Evolutionary conservation across 345 rosid species (phyloP).

Genomic region (Combretum micranthum): DNA sequence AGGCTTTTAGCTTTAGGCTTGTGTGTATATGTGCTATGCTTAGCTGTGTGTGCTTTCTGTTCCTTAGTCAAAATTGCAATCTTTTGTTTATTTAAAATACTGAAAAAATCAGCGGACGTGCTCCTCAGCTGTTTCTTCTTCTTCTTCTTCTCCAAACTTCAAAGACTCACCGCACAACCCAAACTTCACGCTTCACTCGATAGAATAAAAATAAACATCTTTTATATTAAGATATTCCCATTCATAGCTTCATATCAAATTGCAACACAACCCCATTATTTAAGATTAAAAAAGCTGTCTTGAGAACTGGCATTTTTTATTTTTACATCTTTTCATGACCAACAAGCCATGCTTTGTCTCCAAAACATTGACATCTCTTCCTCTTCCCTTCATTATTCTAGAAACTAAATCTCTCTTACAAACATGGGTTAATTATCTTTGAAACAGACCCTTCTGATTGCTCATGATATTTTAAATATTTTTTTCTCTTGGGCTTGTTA

Average conservation of each 20-base stretch:
- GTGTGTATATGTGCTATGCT: constrained; percentile 22
- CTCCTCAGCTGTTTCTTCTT: constrained; percentile 26
- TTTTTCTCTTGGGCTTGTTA: constrained; percentile 13
- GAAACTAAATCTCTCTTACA: no score
- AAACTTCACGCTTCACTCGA: constrained; percentile 42
- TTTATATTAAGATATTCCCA: constrained; percentile 1
- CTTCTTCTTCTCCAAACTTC: no score
- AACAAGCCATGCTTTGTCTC: constrained; percentile 1
- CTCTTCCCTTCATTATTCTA: no score
- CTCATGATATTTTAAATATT: neutral
- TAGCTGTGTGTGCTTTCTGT: constrained; percentile 30
- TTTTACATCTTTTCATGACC: neutral
- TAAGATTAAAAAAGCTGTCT: constrained; percentile 15
- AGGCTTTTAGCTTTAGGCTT: constrained; percentile 1
- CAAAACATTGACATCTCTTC: no score
- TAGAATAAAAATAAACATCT: neutral
- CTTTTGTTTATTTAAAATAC: constrained; percentile 13
- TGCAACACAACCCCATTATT: constrained; percentile 2
- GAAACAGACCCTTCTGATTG: no score
- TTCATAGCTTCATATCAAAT: neutral
- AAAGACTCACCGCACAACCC: constrained; percentile 2
- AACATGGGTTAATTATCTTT: no score
- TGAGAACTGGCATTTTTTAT: constrained; percentile 53
- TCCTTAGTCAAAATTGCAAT: constrained; percentile 5
- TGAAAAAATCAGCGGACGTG: constrained; percentile 45